Evolutionary conservation across 2,329 filamentous ascomycete species (phyloP), one percentile per base, ranked within the genome.

Genomic region (Neofusicoccum cordaticola): DNA sequence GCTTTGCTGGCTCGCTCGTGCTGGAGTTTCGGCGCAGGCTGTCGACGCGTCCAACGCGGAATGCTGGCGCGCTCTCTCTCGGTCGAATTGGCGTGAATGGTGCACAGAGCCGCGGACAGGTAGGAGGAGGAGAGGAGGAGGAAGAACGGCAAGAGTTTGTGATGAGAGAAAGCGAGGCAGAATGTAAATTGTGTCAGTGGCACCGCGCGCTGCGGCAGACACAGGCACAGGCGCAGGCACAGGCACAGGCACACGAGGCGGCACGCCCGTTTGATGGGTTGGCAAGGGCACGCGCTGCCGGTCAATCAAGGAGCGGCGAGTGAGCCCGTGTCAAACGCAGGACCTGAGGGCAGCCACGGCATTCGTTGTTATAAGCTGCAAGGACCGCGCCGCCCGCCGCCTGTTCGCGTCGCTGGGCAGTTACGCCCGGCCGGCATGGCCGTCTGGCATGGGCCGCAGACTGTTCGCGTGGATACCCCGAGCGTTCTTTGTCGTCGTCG

Each of bases 331-430:
- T 58, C 44, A 44, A 64, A 58, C 62, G 52, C 56, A 60, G 27
- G 56, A 22, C 9, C 44, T 42, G 58, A 42, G 47, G 45, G 34
- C 27, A 41, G 42, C 42, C 34, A 37, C n/a, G 48, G 61, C 48
- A 48, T 57, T 58, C 52, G 52, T 64, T 51, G 22, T 64, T 57
- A 57, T 57, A 64, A 64, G 62, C 56, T 47, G 56, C 62, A 64
- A 58, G 62, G 44, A 64, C 52, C 42, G 45, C 37, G 22, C 42
- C 39, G 7, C 35, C 9, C 31, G 27, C 47, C 51, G n/a, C 41
- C 51, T 53, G 62, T 64, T 64, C 62, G 52, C 62, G 62, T 64
- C 62, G 51, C 52, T 56, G 61, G 51, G 44, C 41, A 63, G 15
- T 39, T n/a, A 53, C 27, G 60, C 17, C 47, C 52, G 39, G 37